Percentiles rank a stretch among this genome's conserved stretches.
phyloP scores from a whole-genome alignment of 2,329 filamentous ascomycete genomes.

The Aspergillus piperis region DNA sequence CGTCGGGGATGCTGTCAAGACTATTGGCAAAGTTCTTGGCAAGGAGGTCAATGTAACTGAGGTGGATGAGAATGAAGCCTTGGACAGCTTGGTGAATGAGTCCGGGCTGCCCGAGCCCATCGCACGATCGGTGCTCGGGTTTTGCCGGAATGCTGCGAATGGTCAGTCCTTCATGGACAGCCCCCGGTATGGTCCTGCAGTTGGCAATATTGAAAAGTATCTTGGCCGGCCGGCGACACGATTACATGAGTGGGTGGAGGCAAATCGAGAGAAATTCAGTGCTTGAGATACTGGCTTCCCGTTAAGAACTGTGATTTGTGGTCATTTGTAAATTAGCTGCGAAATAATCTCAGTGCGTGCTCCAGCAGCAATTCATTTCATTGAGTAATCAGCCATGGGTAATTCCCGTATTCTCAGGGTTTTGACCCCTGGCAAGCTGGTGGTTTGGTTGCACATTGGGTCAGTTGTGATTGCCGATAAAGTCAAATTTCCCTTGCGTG shows the following conservation, averaged over 20 bases:
- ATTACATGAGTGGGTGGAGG: constrained; percentile 39
- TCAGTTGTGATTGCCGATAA: too few relatives aligned
- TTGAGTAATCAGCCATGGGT: too few relatives aligned
- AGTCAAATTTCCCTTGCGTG: too few relatives aligned
- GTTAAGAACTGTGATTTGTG: too few relatives aligned
- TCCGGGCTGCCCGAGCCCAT: background rate
- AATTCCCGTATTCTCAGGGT: too few relatives aligned
- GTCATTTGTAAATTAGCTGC: too few relatives aligned
- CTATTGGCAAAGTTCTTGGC: constrained; percentile 6
- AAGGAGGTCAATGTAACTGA: background rate
- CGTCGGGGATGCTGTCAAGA: constrained; percentile 3
- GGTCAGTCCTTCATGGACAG: background rate
- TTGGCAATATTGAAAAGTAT: constrained; percentile 37
- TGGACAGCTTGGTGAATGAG: background rate
- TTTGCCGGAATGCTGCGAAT: background rate
- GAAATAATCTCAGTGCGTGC: too few relatives aligned
- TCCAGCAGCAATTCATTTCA: too few relatives aligned
- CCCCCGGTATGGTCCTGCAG: constrained; percentile 16
- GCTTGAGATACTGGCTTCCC: background rate
- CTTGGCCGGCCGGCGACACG: constrained; percentile 28
- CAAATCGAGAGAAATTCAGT: constrained; percentile 30
- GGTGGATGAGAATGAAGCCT: background rate
- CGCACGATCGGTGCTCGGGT: background rate
- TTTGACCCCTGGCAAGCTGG: too few relatives aligned
- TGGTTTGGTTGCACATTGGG: too few relatives aligned